Evolutionary conservation across 2,329 filamentous ascomycete genomes (phyloP).

Genomic region (Penicillium sp.): DNA sequence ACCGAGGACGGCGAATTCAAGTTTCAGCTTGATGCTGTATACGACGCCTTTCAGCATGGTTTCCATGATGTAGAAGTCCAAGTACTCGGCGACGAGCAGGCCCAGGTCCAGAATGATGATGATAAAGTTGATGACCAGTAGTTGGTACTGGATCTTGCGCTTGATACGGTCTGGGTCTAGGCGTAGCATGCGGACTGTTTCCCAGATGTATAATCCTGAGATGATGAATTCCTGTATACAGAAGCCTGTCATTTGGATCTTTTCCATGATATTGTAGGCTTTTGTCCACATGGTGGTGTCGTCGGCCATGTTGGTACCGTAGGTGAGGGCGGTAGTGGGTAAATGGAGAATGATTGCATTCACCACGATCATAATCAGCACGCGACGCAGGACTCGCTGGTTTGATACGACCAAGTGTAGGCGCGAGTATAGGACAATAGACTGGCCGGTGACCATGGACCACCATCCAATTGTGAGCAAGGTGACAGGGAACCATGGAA

Average conservation of each 20-base stretch:
- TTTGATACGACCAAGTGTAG: conserved; percentile 47
- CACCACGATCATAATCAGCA: conserved; percentile 48
- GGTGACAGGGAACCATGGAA: conserved; percentile 39
- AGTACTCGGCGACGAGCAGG: conserved; percentile 44
- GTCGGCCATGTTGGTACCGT: conserved; percentile 40
- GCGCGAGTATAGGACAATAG: conserved; percentile 51
- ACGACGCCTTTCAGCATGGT: conserved; percentile 48
- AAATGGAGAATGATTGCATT: conserved; percentile 45
- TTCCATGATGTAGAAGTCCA: conserved; percentile 46
- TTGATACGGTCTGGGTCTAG: conserved; percentile 43
- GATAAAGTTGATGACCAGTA: conserved; percentile 49
- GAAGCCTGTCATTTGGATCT: conserved; percentile 56
- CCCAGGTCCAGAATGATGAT: conserved; percentile 48
- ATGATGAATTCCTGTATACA: conserved; percentile 56
- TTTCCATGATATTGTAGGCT: conserved; percentile 51
- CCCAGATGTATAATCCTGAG: conserved; percentile 53
- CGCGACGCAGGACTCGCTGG: conserved; percentile 38
- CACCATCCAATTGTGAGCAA: conserved; percentile 49
- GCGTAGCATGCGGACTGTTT: conserved; percentile 52
- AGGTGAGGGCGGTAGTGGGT: conserved; percentile 47
- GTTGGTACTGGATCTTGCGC: conserved; percentile 49
- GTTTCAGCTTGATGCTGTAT: conserved; percentile 51
- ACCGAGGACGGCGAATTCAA: conserved; percentile 50
- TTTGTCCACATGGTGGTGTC: conserved; percentile 24
- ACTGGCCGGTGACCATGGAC: conserved; percentile 49